Base-by-base conservation (phyloP, 257 asterid species). In the Solanum peruvianum region DNA sequence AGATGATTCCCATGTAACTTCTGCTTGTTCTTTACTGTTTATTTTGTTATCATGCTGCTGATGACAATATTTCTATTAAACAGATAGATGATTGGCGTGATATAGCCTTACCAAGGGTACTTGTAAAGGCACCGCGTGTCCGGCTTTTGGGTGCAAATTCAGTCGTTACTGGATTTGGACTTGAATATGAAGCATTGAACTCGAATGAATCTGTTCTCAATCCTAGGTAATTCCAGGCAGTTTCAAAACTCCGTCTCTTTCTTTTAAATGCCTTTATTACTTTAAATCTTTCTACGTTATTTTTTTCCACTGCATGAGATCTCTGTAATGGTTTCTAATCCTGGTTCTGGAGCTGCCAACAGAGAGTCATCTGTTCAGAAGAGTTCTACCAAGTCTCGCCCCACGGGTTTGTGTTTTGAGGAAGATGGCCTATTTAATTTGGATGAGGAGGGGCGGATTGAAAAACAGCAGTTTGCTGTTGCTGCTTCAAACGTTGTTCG, bases 11-110 rank as follows among this genome's bases (percentile, higher is more conserved):
- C 89, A 44, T 80, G 67, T 39, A 73, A 11, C 77, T 18, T 86
- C 25, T 58, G 42, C 49, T 64, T 86, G 31, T 56, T 52, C 62
- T 11, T 86, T 56, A 33, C 31, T 20, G 42, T 66, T 42, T n/a
- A 14, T 6, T 76, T 23, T 86, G 45, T 45, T 76, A 18, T 71
- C 83, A 87, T 73, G 64, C 58, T 12, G 15, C 29, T 39, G 70
- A 9, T 80, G 81, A 72, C 86, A 86, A 69, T 73, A 69, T 91
- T 86, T 89, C 75, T 33, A 11, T 88, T 18, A 88, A 70, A 86
- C 96, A 97, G 99, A 95, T 97, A 62, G 99, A 97, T 92, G 99
- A 97, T 82, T 97, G 99, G 99, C 99, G 98, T 70, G 99, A 97
- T 88, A 94, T 97, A 87, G 94, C 98, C 84, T 89, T 97, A 67